Conservation (phyloP, 2,329 filamentous ascomycete genomes). For the Ceratocystis cubensis region DNA sequence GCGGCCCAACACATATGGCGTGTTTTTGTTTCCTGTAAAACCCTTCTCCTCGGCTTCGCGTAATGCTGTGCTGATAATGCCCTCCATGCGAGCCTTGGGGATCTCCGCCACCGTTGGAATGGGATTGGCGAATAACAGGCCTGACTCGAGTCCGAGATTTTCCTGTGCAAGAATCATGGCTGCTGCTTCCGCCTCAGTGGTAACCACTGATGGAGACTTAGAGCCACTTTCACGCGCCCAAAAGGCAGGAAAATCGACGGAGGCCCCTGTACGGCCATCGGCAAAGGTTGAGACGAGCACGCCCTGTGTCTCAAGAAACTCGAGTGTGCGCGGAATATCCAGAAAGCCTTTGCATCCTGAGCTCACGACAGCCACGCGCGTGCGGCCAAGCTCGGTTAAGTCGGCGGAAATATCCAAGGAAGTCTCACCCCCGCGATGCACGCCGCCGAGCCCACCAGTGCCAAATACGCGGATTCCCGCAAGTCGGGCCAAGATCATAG, state of each 20-base stretch:
- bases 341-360: constrained; percentile 94
- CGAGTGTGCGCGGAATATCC: constrained; percentile 79
- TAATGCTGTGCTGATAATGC: constrained; percentile 55
- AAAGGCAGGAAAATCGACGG: constrained; percentile 82
- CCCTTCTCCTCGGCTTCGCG: constrained; percentile 51
- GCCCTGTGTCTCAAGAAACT: constrained; percentile 59
- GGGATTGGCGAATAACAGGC: constrained; percentile 79
- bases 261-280: constrained; percentile 53
- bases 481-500: constrained; percentile 75
- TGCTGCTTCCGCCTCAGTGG: constrained; percentile 69
- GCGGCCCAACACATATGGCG: constrained; percentile 66
- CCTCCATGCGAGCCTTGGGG: constrained; percentile 56
- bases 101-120: constrained; percentile 61
- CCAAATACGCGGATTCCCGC: constrained; percentile 89
- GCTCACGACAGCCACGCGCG: constrained; percentile 74
- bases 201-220: constrained; percentile 62
- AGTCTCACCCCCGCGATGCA: constrained; percentile 75
- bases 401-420: constrained; percentile 93
- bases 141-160: constrained; percentile 58
- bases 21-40: constrained; percentile 62
- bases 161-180: constrained; percentile 76
- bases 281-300: constrained; percentile 82
- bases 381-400: constrained; percentile 82
- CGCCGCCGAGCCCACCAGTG: constrained; percentile 86
- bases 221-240: constrained; percentile 80